A percentile compares a stretch with the other conserved stretches of the same genome.
These are phyloP conservation scores for Elongisporangium prolatum DNA, from an alignment of 352 stramenopile species.

Conservation along the genomic window DNA sequence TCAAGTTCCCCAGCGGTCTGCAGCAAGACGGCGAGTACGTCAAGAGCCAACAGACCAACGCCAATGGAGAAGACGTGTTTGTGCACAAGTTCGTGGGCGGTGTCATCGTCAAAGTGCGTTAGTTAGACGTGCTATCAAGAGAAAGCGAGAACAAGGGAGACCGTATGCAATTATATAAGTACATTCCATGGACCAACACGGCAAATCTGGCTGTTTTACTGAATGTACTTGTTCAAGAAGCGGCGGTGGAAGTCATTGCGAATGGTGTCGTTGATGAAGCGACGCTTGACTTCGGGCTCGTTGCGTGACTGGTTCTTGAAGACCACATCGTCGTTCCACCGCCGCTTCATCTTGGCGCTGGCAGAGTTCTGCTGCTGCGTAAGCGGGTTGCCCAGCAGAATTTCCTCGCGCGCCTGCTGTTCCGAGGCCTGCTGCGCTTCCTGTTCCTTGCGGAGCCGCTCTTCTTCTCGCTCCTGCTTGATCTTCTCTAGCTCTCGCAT, in stretches of 20 bases:
- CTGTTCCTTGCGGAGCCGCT: slow-evolving; percentile 87
- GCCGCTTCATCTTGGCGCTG: slow-evolving; percentile 87
- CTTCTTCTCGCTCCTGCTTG: slow-evolving; percentile 93
- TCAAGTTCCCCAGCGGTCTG: slow-evolving; percentile 84
- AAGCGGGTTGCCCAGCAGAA: slow-evolving; percentile 94
- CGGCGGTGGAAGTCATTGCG: slow-evolving; percentile 99
- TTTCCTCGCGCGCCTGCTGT: slow-evolving; percentile 87
- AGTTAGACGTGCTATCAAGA: slow-evolving; percentile 6
- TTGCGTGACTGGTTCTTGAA: slow-evolving; percentile 98
- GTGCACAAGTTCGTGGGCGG: slow-evolving; percentile 70
- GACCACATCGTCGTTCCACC: slow-evolving; percentile 99
- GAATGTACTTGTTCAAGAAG: slow-evolving; percentile 97
- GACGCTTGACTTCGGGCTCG: slow-evolving; percentile 94
- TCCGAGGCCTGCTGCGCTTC: slow-evolving; percentile 77
- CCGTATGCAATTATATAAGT: slow-evolving; percentile 4
- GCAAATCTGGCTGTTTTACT: slow-evolving; percentile 27
- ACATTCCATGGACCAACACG: neutral
- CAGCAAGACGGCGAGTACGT: slow-evolving; percentile 85
- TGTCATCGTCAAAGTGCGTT: slow-evolving; percentile 65
- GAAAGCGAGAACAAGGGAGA: neutral
- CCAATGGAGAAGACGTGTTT: slow-evolving; percentile 40
- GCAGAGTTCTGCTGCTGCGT: slow-evolving; percentile 37
- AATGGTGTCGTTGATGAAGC: slow-evolving; percentile 99
- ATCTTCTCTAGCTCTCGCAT: slow-evolving; percentile 98
- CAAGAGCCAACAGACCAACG: slow-evolving; percentile 40